Conservation (phyloP, 805 yeast species). For the Saturnispora mendoncae region DNA sequence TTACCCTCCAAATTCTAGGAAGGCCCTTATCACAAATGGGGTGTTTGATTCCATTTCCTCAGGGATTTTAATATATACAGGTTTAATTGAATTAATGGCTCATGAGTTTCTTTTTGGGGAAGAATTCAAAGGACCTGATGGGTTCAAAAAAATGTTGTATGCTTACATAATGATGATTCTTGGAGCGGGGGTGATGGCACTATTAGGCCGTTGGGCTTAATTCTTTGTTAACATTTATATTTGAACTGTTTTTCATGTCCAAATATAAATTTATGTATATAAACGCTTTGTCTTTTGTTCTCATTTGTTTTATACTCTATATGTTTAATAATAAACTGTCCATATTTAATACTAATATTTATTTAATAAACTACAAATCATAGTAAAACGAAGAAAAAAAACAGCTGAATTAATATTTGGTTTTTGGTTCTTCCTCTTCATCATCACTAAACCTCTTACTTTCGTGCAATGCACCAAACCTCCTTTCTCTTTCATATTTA, state of each 20-base stretch:
- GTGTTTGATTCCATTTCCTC: constrained; percentile 67
- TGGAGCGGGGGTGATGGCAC: constrained; percentile 74
- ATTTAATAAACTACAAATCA: neutral
- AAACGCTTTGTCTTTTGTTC: too few relatives aligned
- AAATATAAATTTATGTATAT: too few relatives aligned
- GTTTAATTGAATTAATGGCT: constrained; percentile 72
- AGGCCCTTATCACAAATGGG: constrained; percentile 59
- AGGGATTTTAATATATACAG: constrained; percentile 71
- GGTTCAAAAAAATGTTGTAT: constrained; percentile 40
- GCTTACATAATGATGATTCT: constrained; percentile 47
- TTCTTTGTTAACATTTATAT: too few relatives aligned
- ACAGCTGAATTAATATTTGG: constrained; percentile 2
- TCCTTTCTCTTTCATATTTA: constrained; percentile 23
- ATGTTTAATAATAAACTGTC: too few relatives aligned
- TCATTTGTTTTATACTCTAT: too few relatives aligned
- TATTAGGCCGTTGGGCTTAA: constrained; percentile 67
- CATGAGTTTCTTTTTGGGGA: constrained; percentile 59
- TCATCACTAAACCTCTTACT: constrained; percentile 29
- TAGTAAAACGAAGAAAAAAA: neutral
- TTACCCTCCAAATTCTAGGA: constrained; percentile 50
- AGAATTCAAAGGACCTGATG: constrained; percentile 53
- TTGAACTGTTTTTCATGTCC: too few relatives aligned
- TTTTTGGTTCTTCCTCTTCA: constrained; percentile 28
- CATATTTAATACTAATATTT: too few relatives aligned
- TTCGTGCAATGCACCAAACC: constrained; percentile 24